Percentiles rank a stretch among this genome's conserved stretches.
Evolutionary conservation across 176 grass and related monocot genomes (phyloP).

Genomic region (Oryza glaberrima): DNA sequence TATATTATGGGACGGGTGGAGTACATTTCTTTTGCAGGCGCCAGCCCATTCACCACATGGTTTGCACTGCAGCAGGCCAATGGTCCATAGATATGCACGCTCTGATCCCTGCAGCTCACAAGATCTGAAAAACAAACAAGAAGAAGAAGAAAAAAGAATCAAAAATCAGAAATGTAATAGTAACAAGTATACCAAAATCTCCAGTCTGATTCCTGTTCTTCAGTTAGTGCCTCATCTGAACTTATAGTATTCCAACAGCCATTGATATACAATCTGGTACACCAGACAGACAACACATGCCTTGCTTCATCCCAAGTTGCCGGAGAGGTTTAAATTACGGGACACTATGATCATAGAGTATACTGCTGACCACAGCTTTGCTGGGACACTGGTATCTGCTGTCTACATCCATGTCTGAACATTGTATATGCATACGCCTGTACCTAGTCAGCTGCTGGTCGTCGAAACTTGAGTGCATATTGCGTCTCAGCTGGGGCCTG

Average conservation of each 20-base stretch:
- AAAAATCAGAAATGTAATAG: constrained; percentile 7
- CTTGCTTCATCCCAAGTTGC: constrained; percentile 27
- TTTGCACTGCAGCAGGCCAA: constrained; percentile 11
- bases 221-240: background rate
- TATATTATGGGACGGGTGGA: too few relatives aligned
- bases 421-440: background rate
- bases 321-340: constrained; percentile 2
- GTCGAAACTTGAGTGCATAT: background rate
- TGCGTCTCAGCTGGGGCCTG: background rate
- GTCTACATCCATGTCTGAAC: constrained; percentile 10
- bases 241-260: background rate
- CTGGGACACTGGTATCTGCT: constrained; percentile 26
- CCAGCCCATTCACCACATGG: constrained; percentile 45
- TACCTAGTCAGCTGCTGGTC: constrained; percentile 16
- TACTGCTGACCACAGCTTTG: constrained; percentile 13
- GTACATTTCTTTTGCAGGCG: constrained; percentile 22
- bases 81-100: constrained; percentile 26
- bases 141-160: background rate
- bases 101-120: constrained; percentile 16
- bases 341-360: constrained; percentile 30
- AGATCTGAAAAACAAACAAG: constrained; percentile 18
- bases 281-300: constrained; percentile 34
- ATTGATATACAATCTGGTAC: background rate
- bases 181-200: constrained; percentile 23
- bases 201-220: constrained; percentile 36